Base-by-base conservation (phyloP, 495 filamentous ascomycete species). In the Penicillium atrosanguineum region DNA sequence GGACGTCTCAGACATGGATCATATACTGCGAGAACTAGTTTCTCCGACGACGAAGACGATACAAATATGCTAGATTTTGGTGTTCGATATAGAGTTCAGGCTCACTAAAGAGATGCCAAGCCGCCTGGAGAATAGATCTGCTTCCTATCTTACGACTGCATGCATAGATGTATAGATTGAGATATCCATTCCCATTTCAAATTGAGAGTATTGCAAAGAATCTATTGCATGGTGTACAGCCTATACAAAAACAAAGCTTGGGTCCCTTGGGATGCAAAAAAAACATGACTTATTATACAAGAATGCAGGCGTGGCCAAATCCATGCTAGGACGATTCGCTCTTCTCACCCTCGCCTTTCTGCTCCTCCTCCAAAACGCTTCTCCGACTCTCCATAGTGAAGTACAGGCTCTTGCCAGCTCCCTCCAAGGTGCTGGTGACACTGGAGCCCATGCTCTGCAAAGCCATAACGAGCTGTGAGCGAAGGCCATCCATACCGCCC, bases 331-430 rank as follows among this genome's bases (percentile, higher is more conserved):
- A 71, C 36, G 63, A 70, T 41, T 75, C 69, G 54, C 52, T 66
- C 70, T 75, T 74, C 44, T 69, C 63, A 36, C 65, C 70, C 41
- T 62, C 61, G 6, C 61, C 55, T 56, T 76, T 76, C 66, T 74
- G 63, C 54, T 88, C 87, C 56, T 93, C 90, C 65, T 95, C 88
- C 69, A 97, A 70, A 67, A 86, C 84, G 38, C 70, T 79, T 69
- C 84, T 79, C 63, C 91, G 76, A 39, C 89, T 83, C 79, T 97
- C 90, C 61, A 95, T 71, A 21, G 90, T 88, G 52, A 92, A 76
- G 78, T 90, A 97, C 39, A 97, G 62, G 61, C 81, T 90, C 82
- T 83, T 87, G 31, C 86, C 76, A 52, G 86, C 82, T 16, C 87
- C 83, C 68, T 96, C 91, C 69, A 97, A 67, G 20, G 81, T 77